phyloP scores from a whole-genome alignment of 495 filamentous ascomycete genomes.

The Glonium stellatum region DNA sequence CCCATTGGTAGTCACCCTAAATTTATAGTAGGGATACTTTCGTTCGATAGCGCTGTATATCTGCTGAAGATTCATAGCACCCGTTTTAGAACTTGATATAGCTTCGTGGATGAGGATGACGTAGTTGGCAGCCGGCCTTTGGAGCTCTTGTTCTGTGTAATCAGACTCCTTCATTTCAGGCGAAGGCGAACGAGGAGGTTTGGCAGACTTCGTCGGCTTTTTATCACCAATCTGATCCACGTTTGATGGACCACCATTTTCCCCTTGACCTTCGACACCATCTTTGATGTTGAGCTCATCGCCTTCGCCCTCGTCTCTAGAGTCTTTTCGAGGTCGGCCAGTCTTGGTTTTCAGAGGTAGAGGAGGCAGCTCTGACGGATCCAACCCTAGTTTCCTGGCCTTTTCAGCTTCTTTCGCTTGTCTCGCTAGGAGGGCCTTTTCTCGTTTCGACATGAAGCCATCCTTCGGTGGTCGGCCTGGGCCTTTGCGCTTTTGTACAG shows the following conservation, averaged over 20 bases:
- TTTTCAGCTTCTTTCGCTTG: conserved; percentile 42
- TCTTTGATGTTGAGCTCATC: conserved; percentile 9
- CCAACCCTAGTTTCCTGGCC: conserved; percentile 37
- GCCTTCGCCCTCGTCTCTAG: conserved; percentile 9
- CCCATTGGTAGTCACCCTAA: conserved; percentile 70
- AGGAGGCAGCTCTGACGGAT: conserved; percentile 15
- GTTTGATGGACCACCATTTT: conserved; percentile 1
- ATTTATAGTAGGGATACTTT: conserved; percentile 85
- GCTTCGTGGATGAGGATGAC: conserved; percentile 87
- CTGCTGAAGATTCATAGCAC: conserved; percentile 77
- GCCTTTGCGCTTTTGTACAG: conserved; percentile 54
- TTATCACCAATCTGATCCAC: conserved; percentile 46
- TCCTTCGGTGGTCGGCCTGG: conserved; percentile 87
- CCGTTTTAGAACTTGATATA: conserved; percentile 60
- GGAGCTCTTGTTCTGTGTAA: conserved; percentile 75
- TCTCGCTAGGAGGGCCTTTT: conserved; percentile 59
- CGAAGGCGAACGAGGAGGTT: conserved; percentile 60
- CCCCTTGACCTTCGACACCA: not conserved
- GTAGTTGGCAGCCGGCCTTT: conserved; percentile 81
- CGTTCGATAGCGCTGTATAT: conserved; percentile 86
- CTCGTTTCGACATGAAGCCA: conserved; percentile 86
- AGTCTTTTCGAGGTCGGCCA: conserved; percentile 21
- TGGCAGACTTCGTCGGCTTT: conserved; percentile 52
- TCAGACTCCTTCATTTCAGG: conserved; percentile 67
- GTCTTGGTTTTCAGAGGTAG: conserved; percentile 12